Base-by-base conservation (phyloP, 2,329 filamentous ascomycete species). In the Exophiala bonariae region DNA sequence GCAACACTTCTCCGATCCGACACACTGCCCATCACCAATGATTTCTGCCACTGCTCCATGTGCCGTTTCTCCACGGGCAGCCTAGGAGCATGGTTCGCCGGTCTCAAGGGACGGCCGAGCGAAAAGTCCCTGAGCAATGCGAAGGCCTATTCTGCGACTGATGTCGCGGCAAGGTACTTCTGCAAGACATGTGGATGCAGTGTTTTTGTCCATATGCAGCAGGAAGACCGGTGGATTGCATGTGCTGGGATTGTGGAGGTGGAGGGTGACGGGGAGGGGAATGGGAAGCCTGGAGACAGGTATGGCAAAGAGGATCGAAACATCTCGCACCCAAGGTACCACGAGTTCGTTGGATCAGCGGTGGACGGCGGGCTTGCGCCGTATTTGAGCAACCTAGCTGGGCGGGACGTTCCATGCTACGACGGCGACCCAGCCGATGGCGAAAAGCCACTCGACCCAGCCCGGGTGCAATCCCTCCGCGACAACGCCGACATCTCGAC, bases 1-100 rank as follows among this genome's bases (percentile, higher is more conserved):
- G 43, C 41, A 13, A 35, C 38, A n/a, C 33, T 52, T 22, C 48
- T 56, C 11, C 3, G 28, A 3, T 31, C 34, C n/a, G n/a, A 26
- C 22, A 34, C 20, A 11, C 33, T 48, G 9, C 51, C 51, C n/a
- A 33, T 48, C 11, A 37, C 45, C 14, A 33, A 32, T 18, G 14
- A 14, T 17, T 45, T 62, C 43, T 79, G 77, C 56, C 76, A 79
- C 61, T 79, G 77, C 63, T 61, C 63, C 20, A 77, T 73, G 2
- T 79, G 76, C 56, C 69, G 76, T 2, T 72, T 70, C 41, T 35
- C 63, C 3, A 73, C 70, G 0, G 76, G 77, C 16, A 66, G 59
- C 2, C 58, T 76, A 17, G 72, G 72, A 58, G 63, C 59, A 17
- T 59, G 55, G 34, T 53, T 43, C 31, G n/a, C 41, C 7, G 11